phyloP scores from a whole-genome alignment of 2,329 filamentous ascomycete genomes.

The Cryphonectria nitschkei region DNA sequence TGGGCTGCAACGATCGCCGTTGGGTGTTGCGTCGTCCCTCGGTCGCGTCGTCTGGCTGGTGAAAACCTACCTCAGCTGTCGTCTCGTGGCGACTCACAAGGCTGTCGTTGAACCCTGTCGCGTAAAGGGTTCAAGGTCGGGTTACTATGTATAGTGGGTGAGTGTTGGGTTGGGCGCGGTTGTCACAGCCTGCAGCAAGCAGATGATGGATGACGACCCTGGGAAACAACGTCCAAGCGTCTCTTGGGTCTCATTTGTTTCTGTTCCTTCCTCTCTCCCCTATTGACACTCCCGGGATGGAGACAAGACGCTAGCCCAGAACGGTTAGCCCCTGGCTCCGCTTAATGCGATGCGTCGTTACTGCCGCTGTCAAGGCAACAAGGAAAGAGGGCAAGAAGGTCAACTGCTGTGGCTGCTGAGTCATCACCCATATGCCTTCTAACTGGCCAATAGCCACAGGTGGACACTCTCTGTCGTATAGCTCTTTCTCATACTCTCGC shows the following conservation, averaged over 20 bases:
- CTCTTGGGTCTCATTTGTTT: background rate
- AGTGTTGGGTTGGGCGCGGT: background rate
- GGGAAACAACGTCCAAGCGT: background rate
- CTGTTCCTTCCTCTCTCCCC: background rate
- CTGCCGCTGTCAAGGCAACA: constrained; percentile 11
- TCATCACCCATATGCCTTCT: background rate
- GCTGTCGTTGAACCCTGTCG: constrained; percentile 25
- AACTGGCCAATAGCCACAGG: background rate
- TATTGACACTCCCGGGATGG: background rate
- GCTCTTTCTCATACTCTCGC: background rate
- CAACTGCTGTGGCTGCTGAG: background rate
- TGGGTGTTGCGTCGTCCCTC: constrained; percentile 7
- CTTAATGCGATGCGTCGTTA: background rate
- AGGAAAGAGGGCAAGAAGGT: background rate
- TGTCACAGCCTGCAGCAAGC: constrained; percentile 6
- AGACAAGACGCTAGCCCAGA: background rate
- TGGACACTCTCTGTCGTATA: background rate
- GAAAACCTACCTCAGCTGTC: constrained; percentile 19
- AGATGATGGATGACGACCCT: constrained; percentile 6
- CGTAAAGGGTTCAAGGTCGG: constrained; percentile 4
- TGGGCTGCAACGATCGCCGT: constrained; percentile 3
- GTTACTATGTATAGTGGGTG: background rate
- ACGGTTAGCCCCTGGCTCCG: background rate
- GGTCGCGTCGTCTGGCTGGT: background rate
- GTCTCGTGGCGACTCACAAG: constrained; percentile 16